Conservation (phyloP, 202 grass and related monocot species). For the Hordeum pubiflorum region DNA sequence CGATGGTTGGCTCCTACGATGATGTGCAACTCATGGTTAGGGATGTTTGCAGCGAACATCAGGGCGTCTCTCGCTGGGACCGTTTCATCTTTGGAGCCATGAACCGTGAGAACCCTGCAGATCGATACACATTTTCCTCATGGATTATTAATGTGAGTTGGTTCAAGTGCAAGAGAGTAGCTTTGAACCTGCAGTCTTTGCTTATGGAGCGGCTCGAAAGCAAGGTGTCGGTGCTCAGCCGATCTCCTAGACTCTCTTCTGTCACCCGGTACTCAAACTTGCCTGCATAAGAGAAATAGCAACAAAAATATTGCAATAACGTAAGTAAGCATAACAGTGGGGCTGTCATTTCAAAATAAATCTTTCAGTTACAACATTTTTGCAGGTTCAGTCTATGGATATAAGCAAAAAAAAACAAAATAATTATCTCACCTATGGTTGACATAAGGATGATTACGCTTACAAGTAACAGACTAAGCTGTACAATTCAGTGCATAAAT, state of each 20-base stretch:
- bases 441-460: not conserved
- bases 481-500: not conserved
- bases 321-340: not conserved
- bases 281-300: conserved; percentile 36
- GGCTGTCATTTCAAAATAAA: not conserved
- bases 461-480: not conserved
- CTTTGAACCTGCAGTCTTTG: conserved; percentile 58
- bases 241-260: conserved; percentile 57
- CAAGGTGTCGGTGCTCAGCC: conserved; percentile 67
- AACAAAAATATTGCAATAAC: not conserved
- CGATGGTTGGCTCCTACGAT: conserved; percentile 65
- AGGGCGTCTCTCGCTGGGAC: conserved; percentile 54
- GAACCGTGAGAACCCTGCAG: conserved; percentile 79
- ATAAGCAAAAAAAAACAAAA: not conserved
- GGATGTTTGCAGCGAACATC: conserved; percentile 69
- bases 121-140: not conserved
- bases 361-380: not conserved
- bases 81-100: conserved; percentile 69
- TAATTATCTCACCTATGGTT: not conserved
- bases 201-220: conserved; percentile 55
- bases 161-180: not conserved
- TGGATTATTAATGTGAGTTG: not conserved
- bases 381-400: not conserved
- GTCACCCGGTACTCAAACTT: conserved; percentile 53
- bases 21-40: conserved; percentile 57